Evolutionary conservation across 768 basidiomycete species (phyloP).

Genomic region (Trametes coccinea): DNA sequence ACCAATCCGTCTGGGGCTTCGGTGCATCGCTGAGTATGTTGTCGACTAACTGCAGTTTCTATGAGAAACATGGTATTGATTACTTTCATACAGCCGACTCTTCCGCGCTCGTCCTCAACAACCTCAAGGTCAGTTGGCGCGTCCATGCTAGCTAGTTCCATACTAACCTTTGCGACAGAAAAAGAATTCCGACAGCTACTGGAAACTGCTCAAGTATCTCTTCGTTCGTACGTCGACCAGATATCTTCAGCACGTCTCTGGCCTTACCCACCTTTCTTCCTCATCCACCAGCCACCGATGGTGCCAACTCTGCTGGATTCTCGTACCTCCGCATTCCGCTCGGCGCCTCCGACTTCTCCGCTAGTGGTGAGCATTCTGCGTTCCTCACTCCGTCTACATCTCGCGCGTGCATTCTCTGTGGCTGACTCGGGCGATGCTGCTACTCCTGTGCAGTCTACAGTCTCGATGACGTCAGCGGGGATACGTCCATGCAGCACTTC

Average conservation of each 20-base stretch:
- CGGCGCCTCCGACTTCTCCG: conserved; percentile 75
- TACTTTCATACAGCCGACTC: conserved; percentile 56
- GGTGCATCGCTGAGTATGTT: conserved; percentile 62
- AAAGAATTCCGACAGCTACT: conserved; percentile 56
- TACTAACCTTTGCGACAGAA: conserved; percentile 33
- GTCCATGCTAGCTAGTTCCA: neutral
- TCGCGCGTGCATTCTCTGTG: neutral
- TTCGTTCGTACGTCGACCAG: conserved; percentile 44
- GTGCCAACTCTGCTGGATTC: conserved; percentile 61
- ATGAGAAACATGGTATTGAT: conserved; percentile 6
- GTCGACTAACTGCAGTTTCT: neutral
- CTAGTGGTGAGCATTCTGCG: conserved; percentile 40
- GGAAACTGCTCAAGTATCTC: conserved; percentile 55
- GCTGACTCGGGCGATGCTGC: conserved; percentile 21
- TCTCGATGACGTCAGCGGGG: conserved; percentile 59
- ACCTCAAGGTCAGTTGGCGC: conserved; percentile 54
- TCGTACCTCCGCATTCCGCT: conserved; percentile 70
- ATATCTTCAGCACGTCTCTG: neutral
- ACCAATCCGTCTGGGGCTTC: conserved; percentile 67
- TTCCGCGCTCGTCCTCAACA: conserved; percentile 57
- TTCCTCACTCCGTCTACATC: neutral
- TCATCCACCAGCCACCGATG: conserved; percentile 48
- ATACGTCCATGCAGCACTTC: conserved; percentile 59
- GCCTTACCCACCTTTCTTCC: neutral
- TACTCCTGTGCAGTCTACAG: conserved; percentile 48